phyloP scores from a whole-genome alignment of 192 early-diverging fungal species.

The Entrophospora sp. region DNA sequence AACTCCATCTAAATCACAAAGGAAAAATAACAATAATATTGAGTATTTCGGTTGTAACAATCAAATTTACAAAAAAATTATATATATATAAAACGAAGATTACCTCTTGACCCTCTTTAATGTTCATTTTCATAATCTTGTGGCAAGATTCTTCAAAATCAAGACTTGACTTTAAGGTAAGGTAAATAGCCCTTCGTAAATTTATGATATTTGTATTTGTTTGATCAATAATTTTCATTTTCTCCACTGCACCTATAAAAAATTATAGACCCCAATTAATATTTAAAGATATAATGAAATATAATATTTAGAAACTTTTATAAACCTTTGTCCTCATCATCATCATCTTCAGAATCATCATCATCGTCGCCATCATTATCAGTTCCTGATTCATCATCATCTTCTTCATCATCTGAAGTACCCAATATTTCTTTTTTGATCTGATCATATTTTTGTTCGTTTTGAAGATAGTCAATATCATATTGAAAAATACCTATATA shows the following conservation, averaged over 20 bases:
- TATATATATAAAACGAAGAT: too few species aligned
- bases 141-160: constrained; percentile 95
- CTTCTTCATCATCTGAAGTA: constrained; percentile 46
- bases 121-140: constrained; percentile 83
- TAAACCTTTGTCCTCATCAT: constrained; percentile 34
- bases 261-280: neutral
- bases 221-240: constrained; percentile 72
- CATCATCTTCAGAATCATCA: constrained; percentile 45
- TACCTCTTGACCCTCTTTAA: constrained; percentile 76
- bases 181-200: constrained; percentile 86
- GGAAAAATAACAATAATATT: neutral
- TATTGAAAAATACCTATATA: constrained; percentile 65
- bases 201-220: constrained; percentile 86
- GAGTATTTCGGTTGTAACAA: neutral
- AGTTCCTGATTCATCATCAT: constrained; percentile 42
- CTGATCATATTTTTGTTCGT: constrained; percentile 72
- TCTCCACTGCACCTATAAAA: constrained; percentile 24
- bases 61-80: too few species aligned
- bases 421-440: constrained; percentile 86
- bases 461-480: constrained; percentile 70
- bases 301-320: neutral
- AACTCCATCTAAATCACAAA: constrained; percentile 61
- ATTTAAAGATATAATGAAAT: neutral
- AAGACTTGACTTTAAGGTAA: constrained; percentile 90
- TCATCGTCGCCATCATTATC: constrained; percentile 42